Evolutionary conservation across 345 rosid species (phyloP), one percentile per base, ranked within the genome.

Genomic region (Erucastrum elatum): DNA sequence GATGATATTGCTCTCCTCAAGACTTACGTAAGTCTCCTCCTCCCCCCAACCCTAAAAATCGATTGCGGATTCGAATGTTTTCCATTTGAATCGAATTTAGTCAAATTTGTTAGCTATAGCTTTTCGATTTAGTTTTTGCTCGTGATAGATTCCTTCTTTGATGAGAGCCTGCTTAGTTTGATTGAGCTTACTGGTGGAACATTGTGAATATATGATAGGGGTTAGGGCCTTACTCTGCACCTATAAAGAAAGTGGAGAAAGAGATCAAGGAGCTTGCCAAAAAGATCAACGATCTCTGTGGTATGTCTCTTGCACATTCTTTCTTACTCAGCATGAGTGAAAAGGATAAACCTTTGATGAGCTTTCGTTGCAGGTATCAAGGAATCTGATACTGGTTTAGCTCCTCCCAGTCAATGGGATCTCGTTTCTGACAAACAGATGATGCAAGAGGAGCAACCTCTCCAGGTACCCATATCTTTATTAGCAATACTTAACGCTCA

Each of bases 391-490:
- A 95, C 98, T 44, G 98, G 99, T 10, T 82, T 95, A 77, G 98
- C 98, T 75, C 91, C 97, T 59, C 99, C 99, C 4, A 93, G 98
- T 73, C 99, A 95, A 58, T 95, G 99, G 99, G 99, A 95, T 87
- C 99, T 95, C 69, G 99, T 95, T 12, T 95, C 99, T 1, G 99
- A 95, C 72, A 95, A 95, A 71, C 97, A 93, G 73, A 95, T 95
- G 99, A 95, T 95, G 99, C 99, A 95, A 77, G 99, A 95, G 78
- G 99, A 95, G 82, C 98, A 95, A 70, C 99, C 98, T 6, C 96
- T 95, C 63, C 99, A 95, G 88, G 80, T 81, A 69, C 1, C 15
- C 15, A 9, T 5, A 37, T 67, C 74, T 21, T 60, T 44, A 6
- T 26, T 37, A 3, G 8, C 15, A 27, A 27, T 5, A 29, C 11